phyloP scores from a whole-genome alignment of 1,284 basidiomycete species.

The Boletus mariae region DNA sequence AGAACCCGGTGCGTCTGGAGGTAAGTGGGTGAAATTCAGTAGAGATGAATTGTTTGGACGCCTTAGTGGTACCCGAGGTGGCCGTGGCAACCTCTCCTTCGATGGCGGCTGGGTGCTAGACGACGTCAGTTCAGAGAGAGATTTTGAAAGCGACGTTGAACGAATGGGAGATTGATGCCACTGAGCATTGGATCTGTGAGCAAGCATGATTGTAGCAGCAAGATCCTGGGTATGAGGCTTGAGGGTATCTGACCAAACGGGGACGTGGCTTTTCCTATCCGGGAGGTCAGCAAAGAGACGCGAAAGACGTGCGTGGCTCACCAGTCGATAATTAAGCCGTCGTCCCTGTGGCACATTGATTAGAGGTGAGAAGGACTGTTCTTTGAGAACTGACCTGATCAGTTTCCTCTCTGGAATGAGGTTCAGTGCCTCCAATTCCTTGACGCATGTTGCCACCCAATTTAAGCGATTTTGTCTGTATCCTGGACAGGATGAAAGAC shows the following conservation, averaged over 20 bases:
- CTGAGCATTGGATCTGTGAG: conserved; percentile 29
- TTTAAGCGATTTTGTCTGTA: conserved; percentile 22
- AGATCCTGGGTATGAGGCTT: conserved; percentile 27
- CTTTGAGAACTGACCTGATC: conserved; percentile 21
- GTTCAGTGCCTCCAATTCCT: conserved; percentile 20
- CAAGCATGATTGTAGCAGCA: conserved; percentile 25
- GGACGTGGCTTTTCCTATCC: conserved; percentile 27
- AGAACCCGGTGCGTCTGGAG: background rate
- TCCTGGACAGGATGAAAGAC: conserved; percentile 17
- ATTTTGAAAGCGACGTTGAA: background rate
- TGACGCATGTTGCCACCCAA: conserved; percentile 20
- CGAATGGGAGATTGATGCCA: conserved; percentile 1
- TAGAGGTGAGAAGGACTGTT: background rate
- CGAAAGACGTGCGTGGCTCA: conserved; percentile 2
- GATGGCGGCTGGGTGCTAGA: background rate
- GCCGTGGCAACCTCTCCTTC: conserved; percentile 15
- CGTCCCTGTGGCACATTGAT: conserved; percentile 19
- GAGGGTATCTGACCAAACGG: conserved; percentile 33
- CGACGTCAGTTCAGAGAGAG: background rate
- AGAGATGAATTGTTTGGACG: conserved; percentile 7
- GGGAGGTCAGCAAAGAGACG: conserved; percentile 1
- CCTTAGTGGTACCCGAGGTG: conserved; percentile 15
- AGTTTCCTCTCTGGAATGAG: conserved; percentile 23
- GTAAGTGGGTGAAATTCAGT: background rate
- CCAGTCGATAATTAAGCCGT: conserved; percentile 31